Base-by-base conservation (phyloP, 169 alveolate genomes). In the Plasmodium knowlesi region DNA sequence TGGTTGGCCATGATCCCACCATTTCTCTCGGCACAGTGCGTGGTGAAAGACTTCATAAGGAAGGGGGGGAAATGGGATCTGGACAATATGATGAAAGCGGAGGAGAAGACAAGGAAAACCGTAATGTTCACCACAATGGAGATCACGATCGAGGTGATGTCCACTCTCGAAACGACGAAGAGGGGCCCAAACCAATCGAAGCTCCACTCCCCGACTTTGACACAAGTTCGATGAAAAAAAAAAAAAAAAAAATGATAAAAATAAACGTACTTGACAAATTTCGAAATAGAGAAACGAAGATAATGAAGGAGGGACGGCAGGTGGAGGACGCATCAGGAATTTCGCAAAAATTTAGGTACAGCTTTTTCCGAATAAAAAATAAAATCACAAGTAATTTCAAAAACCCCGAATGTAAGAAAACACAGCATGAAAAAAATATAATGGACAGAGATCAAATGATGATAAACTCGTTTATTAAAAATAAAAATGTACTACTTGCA, bases 281-380 rank as follows among this genome's bases (percentile, higher is more conserved):
- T 39, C 34, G 79, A 73, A 67, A 28, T 32, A 73, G 74, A n/a
- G 85, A 85, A 73, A 16, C 39, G 6, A 72, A 34, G 46, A 41
- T 70, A 46, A n/a, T 67, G 37, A 76, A 30, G 43, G 82, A 89
- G n/a, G 88, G 74, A 10, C 76, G 28, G 0, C n/a, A 9, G 34
- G 10, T 5, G 10, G 83, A 89, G 16, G 83, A 80, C 50, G 28
- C 74, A 16, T 81, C 90, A 41, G 78, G 90, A 6, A 39, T 89
- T 5, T 79, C 94, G 16, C 81, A 89, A 19, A 89, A 89, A 67
- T 89, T 89, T 67, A 46, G 94, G 43, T 81, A 89, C 61, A 89
- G 90, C 71, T 89, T 89, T 89, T 81, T 89, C 46, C 67, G 53
- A 79, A 79, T 89, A 79, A 79, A 57, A 89, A 89, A 89, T 89